Percentiles rank a stretch among this genome's conserved stretches.
These are phyloP conservation scores for Cordyceps sp. DNA, from an alignment of 2,329 filamentous ascomycete species.

Conservation along the genomic window DNA sequence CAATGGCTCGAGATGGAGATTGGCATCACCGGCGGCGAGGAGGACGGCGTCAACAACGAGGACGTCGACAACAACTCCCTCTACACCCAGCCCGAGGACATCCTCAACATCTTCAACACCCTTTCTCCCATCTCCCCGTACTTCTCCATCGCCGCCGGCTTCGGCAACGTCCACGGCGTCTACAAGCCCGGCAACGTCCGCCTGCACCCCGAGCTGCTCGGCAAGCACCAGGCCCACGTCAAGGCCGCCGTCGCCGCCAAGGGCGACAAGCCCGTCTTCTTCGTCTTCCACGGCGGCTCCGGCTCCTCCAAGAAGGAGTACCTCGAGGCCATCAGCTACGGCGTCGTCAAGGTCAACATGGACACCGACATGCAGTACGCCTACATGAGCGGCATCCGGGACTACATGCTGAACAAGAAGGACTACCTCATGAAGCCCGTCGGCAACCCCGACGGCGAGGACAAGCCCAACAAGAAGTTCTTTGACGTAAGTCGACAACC, in stretches of 20 bases:
- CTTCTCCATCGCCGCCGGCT: slow-evolving; percentile 96
- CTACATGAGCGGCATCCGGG: slow-evolving; percentile 81
- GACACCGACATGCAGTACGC: slow-evolving; percentile 97
- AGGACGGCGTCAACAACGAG: slow-evolving; percentile 98
- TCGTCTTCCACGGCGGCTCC: slow-evolving; percentile 98
- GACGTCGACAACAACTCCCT: slow-evolving; percentile 90
- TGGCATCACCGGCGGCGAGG: slow-evolving; percentile 84
- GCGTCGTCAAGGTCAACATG: slow-evolving; percentile 98
- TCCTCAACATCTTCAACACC: slow-evolving; percentile 78
- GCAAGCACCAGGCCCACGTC: slow-evolving; percentile 91
- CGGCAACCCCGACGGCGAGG: slow-evolving; percentile 85
- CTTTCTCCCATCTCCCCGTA: slow-evolving; percentile 77
- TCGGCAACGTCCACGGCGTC: slow-evolving; percentile 98
- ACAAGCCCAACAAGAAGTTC: slow-evolving; percentile 99
- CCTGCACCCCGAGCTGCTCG: slow-evolving; percentile 87
- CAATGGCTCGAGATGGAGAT: slow-evolving; percentile 97
- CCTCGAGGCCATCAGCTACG: slow-evolving; percentile 72
- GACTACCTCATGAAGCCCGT: slow-evolving; percentile 79
- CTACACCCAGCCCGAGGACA: slow-evolving; percentile 96
- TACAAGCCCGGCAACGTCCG: slow-evolving; percentile 98
- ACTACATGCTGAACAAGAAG: slow-evolving; percentile 89
- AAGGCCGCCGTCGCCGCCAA: slow-evolving; percentile 57
- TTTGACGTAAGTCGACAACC: slow-evolving; percentile 35
- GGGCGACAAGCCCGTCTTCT: slow-evolving; percentile 87
- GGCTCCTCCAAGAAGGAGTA: slow-evolving; percentile 86